These are phyloP conservation scores for Rhizopogon hawkerae DNA, from an alignment of 1,284 basidiomycete species.

Conservation along the genomic window DNA sequence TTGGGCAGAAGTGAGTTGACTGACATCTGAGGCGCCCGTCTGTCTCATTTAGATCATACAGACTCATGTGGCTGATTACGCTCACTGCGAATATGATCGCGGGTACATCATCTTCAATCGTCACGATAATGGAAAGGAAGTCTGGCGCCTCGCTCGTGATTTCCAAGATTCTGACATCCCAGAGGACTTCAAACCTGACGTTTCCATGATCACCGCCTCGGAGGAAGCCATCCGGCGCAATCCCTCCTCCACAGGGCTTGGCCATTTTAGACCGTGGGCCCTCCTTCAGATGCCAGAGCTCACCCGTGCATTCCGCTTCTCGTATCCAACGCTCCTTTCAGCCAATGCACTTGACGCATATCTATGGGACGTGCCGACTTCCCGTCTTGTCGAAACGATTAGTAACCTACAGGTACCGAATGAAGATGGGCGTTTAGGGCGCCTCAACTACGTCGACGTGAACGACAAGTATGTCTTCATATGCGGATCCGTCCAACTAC, in stretches of 20 bases:
- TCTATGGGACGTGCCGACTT: slow-evolving; percentile 52
- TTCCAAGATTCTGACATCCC: slow-evolving; percentile 20
- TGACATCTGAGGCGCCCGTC: slow-evolving; percentile 27
- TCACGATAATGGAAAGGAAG: slow-evolving; percentile 46
- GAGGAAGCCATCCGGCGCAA: slow-evolving; percentile 12
- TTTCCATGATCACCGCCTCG: slow-evolving; percentile 26
- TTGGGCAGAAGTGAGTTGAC: slow-evolving; percentile 33
- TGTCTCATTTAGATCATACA: slow-evolving; percentile 28
- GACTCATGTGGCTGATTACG: slow-evolving; percentile 46
- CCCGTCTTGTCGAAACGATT: slow-evolving; percentile 38
- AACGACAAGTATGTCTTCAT: slow-evolving; percentile 52
- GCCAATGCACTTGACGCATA: slow-evolving; percentile 38
- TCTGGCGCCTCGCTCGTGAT: slow-evolving; percentile 49
- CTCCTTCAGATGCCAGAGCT: slow-evolving; percentile 38
- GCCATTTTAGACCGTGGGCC: slow-evolving; percentile 54
- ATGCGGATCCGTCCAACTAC: slow-evolving; percentile 40
- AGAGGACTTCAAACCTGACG: slow-evolving; percentile 29
- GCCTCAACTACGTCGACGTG: slow-evolving; percentile 60
- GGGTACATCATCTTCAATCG: slow-evolving; percentile 68
- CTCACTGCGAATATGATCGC: slow-evolving; percentile 67
- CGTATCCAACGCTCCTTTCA: slow-evolving; percentile 55
- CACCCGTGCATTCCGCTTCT: slow-evolving; percentile 56
- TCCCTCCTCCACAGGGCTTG: slow-evolving; percentile 16
- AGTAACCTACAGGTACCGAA: slow-evolving; percentile 29
- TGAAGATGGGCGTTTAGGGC: slow-evolving; percentile 24